phyloP scores from a whole-genome alignment of 2,329 filamentous ascomycete genomes.

The Rasamsonia emersonii region DNA sequence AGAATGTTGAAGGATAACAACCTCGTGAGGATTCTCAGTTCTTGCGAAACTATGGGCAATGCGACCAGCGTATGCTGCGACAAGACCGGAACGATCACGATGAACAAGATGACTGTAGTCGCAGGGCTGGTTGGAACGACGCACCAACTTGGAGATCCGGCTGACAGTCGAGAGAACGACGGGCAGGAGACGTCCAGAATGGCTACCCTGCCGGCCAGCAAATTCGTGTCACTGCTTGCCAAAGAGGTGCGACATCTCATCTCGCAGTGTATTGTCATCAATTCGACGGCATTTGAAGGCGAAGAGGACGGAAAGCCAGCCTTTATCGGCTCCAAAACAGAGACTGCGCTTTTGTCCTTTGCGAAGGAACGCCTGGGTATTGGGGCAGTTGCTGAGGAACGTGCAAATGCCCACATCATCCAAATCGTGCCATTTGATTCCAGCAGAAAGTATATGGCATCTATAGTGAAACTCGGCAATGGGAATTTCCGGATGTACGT shows the following conservation, averaged over 20 bases:
- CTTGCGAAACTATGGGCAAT: constrained; percentile 65
- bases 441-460: constrained; percentile 51
- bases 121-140: constrained; percentile 54
- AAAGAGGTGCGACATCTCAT: constrained; percentile 13
- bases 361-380: constrained; percentile 55
- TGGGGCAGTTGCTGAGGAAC: constrained; percentile 49
- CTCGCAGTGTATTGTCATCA: constrained; percentile 15
- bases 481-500: constrained; percentile 23
- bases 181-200: neutral
- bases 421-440: constrained; percentile 64
- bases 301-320: constrained; percentile 57
- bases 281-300: constrained; percentile 61
- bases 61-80: constrained; percentile 64
- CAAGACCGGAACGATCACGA: constrained; percentile 60
- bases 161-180: neutral
- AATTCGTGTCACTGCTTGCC: neutral
- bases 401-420: constrained; percentile 45
- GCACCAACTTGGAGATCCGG: constrained; percentile 44
- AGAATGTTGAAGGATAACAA: constrained; percentile 63
- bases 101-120: constrained; percentile 61
- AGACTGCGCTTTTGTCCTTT: constrained; percentile 58
- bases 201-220: neutral
- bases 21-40: constrained; percentile 58
- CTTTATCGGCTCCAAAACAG: constrained; percentile 66
- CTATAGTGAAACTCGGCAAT: constrained; percentile 19